Percentiles rank a stretch among this genome's conserved stretches.
These are phyloP conservation scores for Ceratocystis alfenasii DNA, from an alignment of 2,329 filamentous ascomycete genomes.

Conservation along the genomic window DNA sequence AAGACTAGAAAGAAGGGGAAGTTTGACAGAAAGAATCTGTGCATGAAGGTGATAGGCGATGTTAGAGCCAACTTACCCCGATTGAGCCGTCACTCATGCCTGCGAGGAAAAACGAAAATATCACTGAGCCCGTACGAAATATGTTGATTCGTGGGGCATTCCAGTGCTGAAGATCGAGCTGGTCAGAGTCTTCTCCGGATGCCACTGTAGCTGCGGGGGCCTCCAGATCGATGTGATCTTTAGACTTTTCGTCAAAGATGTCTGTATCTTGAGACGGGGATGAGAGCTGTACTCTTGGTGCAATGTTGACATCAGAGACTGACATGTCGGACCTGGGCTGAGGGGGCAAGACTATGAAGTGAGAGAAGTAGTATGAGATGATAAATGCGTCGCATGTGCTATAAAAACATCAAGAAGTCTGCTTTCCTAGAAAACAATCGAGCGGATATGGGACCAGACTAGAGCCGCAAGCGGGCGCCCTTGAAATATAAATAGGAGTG, in stretches of 20 bases:
- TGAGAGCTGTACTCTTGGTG: neutral
- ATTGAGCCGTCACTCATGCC: constrained; percentile 58
- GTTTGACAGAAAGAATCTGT: no score
- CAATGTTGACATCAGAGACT: neutral
- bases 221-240: neutral
- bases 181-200: constrained; percentile 16
- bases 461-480: neutral
- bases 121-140: constrained; percentile 45
- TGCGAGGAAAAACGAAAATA: constrained; percentile 52
- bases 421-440: neutral
- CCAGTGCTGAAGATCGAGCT: constrained; percentile 42
- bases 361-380: neutral
- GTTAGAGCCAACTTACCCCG: constrained; percentile 37
- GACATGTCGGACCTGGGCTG: neutral
- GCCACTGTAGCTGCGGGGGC: neutral
- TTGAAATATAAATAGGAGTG: neutral
- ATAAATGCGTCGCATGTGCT: neutral
- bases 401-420: neutral
- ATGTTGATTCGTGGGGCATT: constrained; percentile 49
- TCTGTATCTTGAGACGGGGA: constrained; percentile 7
- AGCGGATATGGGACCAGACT: neutral
- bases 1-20: no score
- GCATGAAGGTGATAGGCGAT: neutral
- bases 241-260: constrained; percentile 15
- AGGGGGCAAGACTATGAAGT: neutral